These are phyloP conservation scores for Fusarium liriodendri DNA, from an alignment of 2,329 filamentous ascomycete species.

Conservation along the genomic window DNA sequence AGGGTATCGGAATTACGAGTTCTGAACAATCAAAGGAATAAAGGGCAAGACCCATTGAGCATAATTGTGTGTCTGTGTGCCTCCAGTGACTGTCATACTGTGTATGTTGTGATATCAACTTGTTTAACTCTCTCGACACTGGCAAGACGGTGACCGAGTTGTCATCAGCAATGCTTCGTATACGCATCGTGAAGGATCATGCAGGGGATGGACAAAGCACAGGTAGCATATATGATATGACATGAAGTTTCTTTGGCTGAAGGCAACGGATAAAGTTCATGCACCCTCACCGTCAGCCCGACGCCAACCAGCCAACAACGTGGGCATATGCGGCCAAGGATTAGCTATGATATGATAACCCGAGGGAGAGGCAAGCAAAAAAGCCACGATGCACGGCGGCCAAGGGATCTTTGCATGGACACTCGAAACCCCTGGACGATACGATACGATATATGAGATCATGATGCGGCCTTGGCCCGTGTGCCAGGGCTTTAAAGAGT, in stretches of 20 bases:
- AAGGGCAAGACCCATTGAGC: slow-evolving; percentile 25
- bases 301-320: not conserved
- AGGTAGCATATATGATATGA: not conserved
- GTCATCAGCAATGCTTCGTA: not conserved
- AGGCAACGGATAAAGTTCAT: slow-evolving; percentile 13
- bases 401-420: not conserved
- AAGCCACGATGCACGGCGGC: slow-evolving; percentile 4
- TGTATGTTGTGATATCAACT: too few relatives aligned
- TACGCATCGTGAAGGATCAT: not conserved
- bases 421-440: not conserved
- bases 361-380: slow-evolving; percentile 13
- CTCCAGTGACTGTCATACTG: not conserved
- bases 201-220: not conserved
- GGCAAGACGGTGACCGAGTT: not conserved
- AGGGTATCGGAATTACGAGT: slow-evolving; percentile 42
- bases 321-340: slow-evolving; percentile 20
- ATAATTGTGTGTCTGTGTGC: not conserved
- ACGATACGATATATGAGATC: slow-evolving; percentile 10
- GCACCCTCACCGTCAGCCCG: not conserved
- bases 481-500: not conserved
- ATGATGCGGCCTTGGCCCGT: slow-evolving; percentile 7
- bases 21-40: slow-evolving; percentile 39
- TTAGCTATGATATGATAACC: slow-evolving; percentile 16
- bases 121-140: not conserved
- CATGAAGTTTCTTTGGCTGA: not conserved